These are phyloP conservation scores for Avena sativa DNA, from an alignment of 176 grass and related monocot species.

Conservation along the genomic window DNA sequence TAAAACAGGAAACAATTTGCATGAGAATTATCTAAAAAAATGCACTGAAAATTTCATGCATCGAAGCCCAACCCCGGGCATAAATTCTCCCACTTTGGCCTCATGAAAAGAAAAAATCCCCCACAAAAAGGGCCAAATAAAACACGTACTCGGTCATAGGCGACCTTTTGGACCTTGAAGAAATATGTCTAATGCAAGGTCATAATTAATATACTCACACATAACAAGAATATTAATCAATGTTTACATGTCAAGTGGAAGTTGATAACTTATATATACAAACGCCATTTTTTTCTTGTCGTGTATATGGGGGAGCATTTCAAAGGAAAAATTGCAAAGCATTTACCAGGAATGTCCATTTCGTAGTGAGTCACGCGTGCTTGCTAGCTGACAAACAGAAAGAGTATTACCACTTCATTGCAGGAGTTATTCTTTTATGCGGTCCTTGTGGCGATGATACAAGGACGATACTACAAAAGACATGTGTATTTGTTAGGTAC, in stretches of 20 bases:
- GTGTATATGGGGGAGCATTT: background rate
- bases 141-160: background rate
- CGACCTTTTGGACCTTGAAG: background rate
- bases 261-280: background rate
- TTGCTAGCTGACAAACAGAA: conserved; percentile 39
- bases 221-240: background rate
- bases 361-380: conserved; percentile 37
- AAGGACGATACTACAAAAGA: background rate
- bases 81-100: background rate
- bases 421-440: background rate
- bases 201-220: background rate
- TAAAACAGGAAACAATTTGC: background rate
- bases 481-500: background rate
- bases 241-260: background rate
- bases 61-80: background rate
- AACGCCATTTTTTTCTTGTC: conserved; percentile 31
- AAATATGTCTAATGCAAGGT: background rate
- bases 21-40: no score
- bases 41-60: background rate
- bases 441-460: background rate
- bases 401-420: background rate
- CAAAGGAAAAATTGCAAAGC: background rate
- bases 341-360: conserved; percentile 2
- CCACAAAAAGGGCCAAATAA: background rate
- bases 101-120: background rate